Conservation (phyloP, 1,284 basidiomycete genomes). For the Microbotryomycetes sp. region DNA sequence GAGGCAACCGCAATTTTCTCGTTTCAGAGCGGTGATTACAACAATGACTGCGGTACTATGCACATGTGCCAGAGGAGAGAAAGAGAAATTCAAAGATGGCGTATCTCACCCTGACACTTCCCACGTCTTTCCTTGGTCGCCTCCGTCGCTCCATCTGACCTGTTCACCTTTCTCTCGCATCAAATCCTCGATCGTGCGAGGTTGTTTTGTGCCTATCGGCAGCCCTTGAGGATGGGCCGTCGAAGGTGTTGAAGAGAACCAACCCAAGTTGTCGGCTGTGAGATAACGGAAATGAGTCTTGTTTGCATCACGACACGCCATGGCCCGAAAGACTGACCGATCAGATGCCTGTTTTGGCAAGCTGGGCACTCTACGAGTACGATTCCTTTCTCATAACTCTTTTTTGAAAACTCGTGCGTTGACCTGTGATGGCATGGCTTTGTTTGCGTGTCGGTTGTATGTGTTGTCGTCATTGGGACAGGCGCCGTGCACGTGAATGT, state of each 20-base stretch:
- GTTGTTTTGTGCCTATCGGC: slow-evolving; percentile 16
- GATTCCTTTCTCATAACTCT: slow-evolving; percentile 77
- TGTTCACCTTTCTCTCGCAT: slow-evolving; percentile 66
- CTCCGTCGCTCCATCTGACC: slow-evolving; percentile 44
- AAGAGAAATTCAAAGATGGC: too few species aligned
- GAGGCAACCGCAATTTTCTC: too few species aligned
- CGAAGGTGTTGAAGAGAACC: slow-evolving; percentile 63
- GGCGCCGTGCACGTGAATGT: slow-evolving; percentile 79
- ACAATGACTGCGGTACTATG: neutral
- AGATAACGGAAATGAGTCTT: slow-evolving; percentile 58
- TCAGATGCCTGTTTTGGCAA: slow-evolving; percentile 72
- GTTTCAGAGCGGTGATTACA: neutral
- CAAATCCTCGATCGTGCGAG: slow-evolving; percentile 68
- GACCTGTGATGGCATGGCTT: slow-evolving; percentile 65
- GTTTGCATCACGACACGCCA: too few species aligned
- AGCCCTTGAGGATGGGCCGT: slow-evolving; percentile 18
- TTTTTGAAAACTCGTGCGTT: slow-evolving; percentile 78
- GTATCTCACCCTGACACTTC: neutral
- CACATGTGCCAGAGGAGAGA: too few species aligned
- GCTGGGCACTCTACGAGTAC: slow-evolving; percentile 87
- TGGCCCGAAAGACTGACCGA: slow-evolving; percentile 23
- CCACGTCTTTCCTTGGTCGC: slow-evolving; percentile 6
- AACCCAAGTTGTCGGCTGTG: slow-evolving; percentile 84
- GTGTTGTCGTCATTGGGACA: slow-evolving; percentile 10
- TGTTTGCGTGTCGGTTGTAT: neutral